Evolutionary conservation across 805 yeast genomes (phyloP), one percentile per base, ranked within the genome.

Genomic region (Nakazawaea siamensis): DNA sequence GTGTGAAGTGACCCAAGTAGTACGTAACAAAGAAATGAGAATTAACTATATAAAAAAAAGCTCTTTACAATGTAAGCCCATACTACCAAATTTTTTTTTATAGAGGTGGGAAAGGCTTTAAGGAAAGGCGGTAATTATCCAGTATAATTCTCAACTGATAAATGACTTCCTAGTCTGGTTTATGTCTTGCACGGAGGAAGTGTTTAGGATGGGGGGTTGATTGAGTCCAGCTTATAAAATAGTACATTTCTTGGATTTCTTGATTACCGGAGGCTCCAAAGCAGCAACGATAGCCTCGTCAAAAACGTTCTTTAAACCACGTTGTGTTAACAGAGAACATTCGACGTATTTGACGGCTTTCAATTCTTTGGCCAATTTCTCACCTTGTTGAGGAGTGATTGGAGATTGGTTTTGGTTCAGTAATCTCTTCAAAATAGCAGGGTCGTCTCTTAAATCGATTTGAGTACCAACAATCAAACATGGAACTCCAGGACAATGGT

Each of bases 201-300:
- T n/a, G n/a, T n/a, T n/a, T n/a, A n/a, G n/a, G n/a, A n/a, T n/a
- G n/a, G n/a, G n/a, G n/a, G n/a, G n/a, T n/a, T n/a, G n/a, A n/a
- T n/a, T n/a, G n/a, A n/a, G n/a, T n/a, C n/a, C n/a, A n/a, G n/a
- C n/a, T 58, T 69, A 86, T 60, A 88, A 76, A 51, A 88, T 80
- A 45, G 82, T 71, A 69, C 97, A 88, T 66, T 83, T 86, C 68
- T 84, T 80, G 43, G 70, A 68, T 54, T 76, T 78, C 51, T 74
- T 82, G 50, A 83, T 77, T 44, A 82, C 92, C 18, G 97, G 97
- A 32, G 97, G 97, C 57, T 90, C 97, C 44, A 92, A 71, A 18
- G 97, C 97, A 34, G 97, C 97, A 33, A 92, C 97, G 40, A 92
- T 92, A 18, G 97, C 97, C 63, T 87, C 97, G 57, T 92, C 97